phyloP scores from a whole-genome alignment of 75 land plant species.

The Picea sitchensis region DNA sequence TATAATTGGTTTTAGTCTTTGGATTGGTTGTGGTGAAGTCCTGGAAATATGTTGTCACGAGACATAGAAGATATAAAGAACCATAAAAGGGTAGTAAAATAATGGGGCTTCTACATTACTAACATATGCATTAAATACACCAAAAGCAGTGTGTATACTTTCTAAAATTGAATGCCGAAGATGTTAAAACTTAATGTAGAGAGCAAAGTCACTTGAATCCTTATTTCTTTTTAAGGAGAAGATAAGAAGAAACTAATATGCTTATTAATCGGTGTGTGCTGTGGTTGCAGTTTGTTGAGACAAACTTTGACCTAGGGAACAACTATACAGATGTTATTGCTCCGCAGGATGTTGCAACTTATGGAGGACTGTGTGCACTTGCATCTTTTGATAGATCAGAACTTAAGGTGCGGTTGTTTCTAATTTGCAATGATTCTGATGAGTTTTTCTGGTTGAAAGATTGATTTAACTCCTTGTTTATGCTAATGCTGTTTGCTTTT shows the following conservation, averaged over 20 bases:
- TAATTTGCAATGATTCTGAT: background rate
- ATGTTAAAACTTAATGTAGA: background rate
- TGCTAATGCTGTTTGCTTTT: conserved; percentile 2
- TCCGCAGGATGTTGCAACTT: conserved; percentile 96
- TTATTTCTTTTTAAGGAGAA: background rate
- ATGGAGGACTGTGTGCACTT: conserved; percentile 98
- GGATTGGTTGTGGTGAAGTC: background rate
- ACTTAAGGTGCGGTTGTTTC: conserved; percentile 53
- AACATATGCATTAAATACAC: background rate
- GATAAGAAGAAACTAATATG: background rate
- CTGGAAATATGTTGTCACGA: background rate
- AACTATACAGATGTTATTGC: conserved; percentile 87
- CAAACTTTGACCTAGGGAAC: conserved; percentile 71
- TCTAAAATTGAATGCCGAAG: background rate
- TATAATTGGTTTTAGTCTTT: background rate
- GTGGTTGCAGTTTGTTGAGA: conserved; percentile 79
- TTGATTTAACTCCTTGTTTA: background rate
- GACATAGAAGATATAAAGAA: background rate
- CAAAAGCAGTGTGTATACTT: background rate
- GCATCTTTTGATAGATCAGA: conserved; percentile 94
- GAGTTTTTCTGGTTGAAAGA: background rate
- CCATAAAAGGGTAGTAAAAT: too few species aligned
- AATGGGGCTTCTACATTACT: background rate
- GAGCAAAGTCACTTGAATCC: background rate
- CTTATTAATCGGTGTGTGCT: background rate